A percentile compares a stretch with the other conserved stretches of the same genome.
Conservation (phyloP, 148 eudicot species). For the Oxyria digyna region DNA sequence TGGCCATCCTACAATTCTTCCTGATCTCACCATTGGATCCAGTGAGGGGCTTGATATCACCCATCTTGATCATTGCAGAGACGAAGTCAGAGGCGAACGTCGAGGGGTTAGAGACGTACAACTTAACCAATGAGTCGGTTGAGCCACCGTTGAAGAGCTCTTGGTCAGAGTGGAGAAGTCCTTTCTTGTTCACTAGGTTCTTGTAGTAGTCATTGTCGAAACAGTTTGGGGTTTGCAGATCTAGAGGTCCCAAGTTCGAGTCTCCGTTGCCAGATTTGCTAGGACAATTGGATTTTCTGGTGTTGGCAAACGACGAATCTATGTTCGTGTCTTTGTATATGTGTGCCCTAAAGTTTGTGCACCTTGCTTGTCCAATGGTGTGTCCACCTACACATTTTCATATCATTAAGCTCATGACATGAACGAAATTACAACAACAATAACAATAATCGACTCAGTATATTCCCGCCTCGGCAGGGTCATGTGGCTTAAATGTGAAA, state of each 20-base stretch:
- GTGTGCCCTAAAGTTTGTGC: conserved; percentile 29
- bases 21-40: conserved; percentile 54
- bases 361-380: conserved; percentile 58
- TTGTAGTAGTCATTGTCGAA: conserved; percentile 42
- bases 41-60: conserved; percentile 50
- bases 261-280: conserved; percentile 20
- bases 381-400: conserved; percentile 27
- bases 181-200: conserved; percentile 23
- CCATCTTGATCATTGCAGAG: conserved; percentile 47
- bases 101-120: conserved; percentile 13
- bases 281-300: conserved; percentile 29
- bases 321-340: conserved; percentile 47
- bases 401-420: too few species aligned
- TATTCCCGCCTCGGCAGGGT: too few species aligned
- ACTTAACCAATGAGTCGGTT: conserved; percentile 29
- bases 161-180: conserved; percentile 57
- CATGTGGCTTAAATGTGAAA: too few species aligned
- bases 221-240: conserved; percentile 27
- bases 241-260: conserved; percentile 41
- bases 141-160: conserved; percentile 47
- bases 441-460: too few species aligned
- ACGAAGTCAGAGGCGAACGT: conserved; percentile 32
- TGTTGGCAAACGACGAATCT: conserved; percentile 24
- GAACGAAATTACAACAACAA: too few species aligned
- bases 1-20: conserved; percentile 50